Percentiles rank a stretch among this genome's conserved stretches.
These are phyloP conservation scores for Alternaria panax DNA, from an alignment of 2,329 filamentous ascomycete genomes.

Conservation along the genomic window DNA sequence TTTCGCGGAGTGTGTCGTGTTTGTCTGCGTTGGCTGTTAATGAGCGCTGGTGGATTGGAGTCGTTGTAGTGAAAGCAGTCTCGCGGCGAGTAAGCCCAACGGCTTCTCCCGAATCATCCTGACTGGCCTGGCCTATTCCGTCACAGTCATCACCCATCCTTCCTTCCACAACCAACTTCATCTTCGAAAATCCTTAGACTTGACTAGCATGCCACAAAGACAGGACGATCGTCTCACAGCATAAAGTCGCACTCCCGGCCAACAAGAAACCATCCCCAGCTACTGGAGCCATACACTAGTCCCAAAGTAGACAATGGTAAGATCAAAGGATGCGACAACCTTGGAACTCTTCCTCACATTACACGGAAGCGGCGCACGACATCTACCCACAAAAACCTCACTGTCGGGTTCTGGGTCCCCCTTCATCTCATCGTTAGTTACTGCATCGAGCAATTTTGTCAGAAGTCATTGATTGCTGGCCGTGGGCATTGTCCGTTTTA, in stretches of 20 bases:
- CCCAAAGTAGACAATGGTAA: conserved; percentile 16
- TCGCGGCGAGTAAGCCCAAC: background rate
- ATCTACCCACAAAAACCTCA: background rate
- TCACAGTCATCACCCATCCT: background rate
- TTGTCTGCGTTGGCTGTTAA: background rate
- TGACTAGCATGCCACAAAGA: background rate
- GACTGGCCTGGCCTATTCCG: background rate
- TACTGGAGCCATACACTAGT: background rate
- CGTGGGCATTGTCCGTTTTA: conserved; percentile 4
- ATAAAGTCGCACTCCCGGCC: background rate
- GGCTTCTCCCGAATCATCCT: background rate
- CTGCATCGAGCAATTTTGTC: background rate
- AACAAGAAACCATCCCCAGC: background rate
- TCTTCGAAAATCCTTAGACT: background rate
- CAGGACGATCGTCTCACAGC: background rate
- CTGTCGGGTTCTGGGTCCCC: background rate
- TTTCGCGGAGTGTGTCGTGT: background rate
- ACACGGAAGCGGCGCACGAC: background rate
- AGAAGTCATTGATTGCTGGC: background rate
- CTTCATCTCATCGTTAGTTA: background rate
- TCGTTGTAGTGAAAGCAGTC: background rate
- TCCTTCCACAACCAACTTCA: background rate
- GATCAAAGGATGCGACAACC: background rate
- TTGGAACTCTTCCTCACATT: background rate
- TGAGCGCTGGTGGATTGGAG: background rate